These are phyloP conservation scores for Populus nigra DNA, from an alignment of 345 rosid genomes.

Conservation along the genomic window DNA sequence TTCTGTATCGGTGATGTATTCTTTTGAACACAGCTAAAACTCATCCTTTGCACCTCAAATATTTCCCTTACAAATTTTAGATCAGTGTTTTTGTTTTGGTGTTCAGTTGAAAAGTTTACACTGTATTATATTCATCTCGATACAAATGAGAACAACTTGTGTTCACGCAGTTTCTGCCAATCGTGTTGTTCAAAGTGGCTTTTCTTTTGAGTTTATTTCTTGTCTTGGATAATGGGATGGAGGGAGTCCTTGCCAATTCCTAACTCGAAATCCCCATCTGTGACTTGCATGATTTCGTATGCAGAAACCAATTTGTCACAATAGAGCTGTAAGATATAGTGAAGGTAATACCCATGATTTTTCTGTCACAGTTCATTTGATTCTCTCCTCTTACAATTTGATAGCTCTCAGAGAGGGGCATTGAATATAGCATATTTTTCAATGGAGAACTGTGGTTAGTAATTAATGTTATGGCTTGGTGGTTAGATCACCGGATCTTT, in stretches of 20 bases:
- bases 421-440: not conserved
- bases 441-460: not conserved
- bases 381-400: too few species aligned
- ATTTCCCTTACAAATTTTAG: conserved; percentile 5
- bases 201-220: not conserved
- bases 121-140: not conserved
- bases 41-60: not conserved
- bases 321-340: too few species aligned
- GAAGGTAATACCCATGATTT: too few species aligned
- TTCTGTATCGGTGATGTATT: not conserved
- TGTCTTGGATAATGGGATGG: not conserved
- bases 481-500: not conserved
- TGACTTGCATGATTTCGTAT: not conserved
- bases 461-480: not conserved
- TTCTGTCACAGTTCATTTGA: too few species aligned
- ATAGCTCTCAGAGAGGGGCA: not conserved
- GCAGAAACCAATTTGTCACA: not conserved
- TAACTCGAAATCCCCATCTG: not conserved
- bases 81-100: not conserved
- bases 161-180: not conserved
- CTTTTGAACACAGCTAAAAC: not conserved
- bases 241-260: not conserved
- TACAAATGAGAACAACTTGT: not conserved
- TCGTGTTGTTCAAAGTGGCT: not conserved
- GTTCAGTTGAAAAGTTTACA: not conserved